Percentiles rank a stretch among this genome's conserved stretches.
These are phyloP conservation scores for Cytidiella melzeri DNA, from an alignment of 768 basidiomycete species.

Conservation along the genomic window DNA sequence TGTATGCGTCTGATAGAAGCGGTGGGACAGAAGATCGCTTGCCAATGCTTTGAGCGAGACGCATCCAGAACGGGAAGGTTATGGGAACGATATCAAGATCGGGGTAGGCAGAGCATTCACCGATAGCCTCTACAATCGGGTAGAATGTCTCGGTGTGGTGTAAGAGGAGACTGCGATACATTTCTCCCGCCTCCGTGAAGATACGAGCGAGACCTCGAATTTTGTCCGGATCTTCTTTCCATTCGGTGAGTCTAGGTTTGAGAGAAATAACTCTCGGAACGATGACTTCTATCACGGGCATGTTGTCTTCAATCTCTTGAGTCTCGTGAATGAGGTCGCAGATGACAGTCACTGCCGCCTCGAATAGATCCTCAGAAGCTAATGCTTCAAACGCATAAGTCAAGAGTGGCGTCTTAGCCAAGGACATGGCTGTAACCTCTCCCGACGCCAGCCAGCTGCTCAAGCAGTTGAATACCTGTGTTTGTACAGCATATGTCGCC, in stretches of 20 bases:
- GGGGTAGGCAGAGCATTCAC: slow-evolving; percentile 83
- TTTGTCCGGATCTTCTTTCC: slow-evolving; percentile 77
- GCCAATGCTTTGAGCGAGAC: slow-evolving; percentile 83
- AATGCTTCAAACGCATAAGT: slow-evolving; percentile 80
- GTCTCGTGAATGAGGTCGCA: slow-evolving; percentile 98
- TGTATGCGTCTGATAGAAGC: slow-evolving; percentile 80
- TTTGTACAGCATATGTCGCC: slow-evolving; percentile 71
- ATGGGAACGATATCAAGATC: slow-evolving; percentile 96
- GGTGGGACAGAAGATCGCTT: slow-evolving; percentile 68
- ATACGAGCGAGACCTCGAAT: slow-evolving; percentile 87
- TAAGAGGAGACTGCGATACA: slow-evolving; percentile 82
- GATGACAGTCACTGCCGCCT: slow-evolving; percentile 84
- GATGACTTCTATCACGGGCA: slow-evolving; percentile 80
- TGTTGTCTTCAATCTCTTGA: slow-evolving; percentile 93
- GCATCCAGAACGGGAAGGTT: slow-evolving; percentile 99
- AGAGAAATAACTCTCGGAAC: slow-evolving; percentile 82
- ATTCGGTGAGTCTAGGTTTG: slow-evolving; percentile 50
- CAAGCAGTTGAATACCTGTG: slow-evolving; percentile 77
- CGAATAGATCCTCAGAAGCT: slow-evolving; percentile 81
- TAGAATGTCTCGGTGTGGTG: slow-evolving; percentile 91
- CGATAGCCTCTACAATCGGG: slow-evolving; percentile 92
- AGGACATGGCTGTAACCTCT: slow-evolving; percentile 57
- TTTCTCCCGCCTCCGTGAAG: slow-evolving; percentile 97
- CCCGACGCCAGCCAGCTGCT: slow-evolving; percentile 87
- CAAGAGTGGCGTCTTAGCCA: slow-evolving; percentile 78